These are phyloP conservation scores for Salix arbutifolia DNA, from an alignment of 345 rosid species.

Conservation along the genomic window DNA sequence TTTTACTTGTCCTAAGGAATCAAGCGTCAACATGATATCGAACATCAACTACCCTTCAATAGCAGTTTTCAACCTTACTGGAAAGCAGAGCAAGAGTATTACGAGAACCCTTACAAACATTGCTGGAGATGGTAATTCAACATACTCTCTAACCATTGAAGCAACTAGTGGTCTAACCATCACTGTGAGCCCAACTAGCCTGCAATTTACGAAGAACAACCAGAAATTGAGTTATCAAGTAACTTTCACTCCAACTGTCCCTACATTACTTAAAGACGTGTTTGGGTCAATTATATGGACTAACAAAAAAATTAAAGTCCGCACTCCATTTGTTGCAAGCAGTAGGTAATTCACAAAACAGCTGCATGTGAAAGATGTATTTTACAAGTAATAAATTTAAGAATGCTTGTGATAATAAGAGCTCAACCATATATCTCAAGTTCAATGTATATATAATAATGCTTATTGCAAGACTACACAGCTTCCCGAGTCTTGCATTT, in stretches of 20 bases:
- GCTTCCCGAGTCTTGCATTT: not conserved
- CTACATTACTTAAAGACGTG: not conserved
- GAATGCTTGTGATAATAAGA: not conserved
- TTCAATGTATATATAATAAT: not conserved
- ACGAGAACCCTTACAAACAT: conserved; percentile 62
- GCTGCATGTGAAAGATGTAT: not conserved
- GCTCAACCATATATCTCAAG: not conserved
- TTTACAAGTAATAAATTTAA: not conserved
- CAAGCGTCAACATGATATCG: conserved; percentile 41
- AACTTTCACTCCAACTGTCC: conserved; percentile 29
- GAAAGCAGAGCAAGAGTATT: conserved; percentile 37
- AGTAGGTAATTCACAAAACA: not conserved
- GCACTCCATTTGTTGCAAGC: conserved; percentile 37
- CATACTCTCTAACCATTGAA: conserved; percentile 21
- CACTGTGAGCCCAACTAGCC: not conserved
- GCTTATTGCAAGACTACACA: not conserved
- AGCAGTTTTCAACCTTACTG: conserved; percentile 39
- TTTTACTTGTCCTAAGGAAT: conserved; percentile 50
- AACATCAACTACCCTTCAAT: conserved; percentile 79
- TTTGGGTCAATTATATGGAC: conserved; percentile 72
- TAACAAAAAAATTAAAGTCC: conserved; percentile 45
- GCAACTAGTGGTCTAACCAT: not conserved
- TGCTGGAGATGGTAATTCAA: conserved; percentile 45
- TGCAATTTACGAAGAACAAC: not conserved
- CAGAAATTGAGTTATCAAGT: conserved; percentile 49